Base-by-base conservation (phyloP, 2,329 filamentous ascomycete species). In the Fusarium abutilonis region DNA sequence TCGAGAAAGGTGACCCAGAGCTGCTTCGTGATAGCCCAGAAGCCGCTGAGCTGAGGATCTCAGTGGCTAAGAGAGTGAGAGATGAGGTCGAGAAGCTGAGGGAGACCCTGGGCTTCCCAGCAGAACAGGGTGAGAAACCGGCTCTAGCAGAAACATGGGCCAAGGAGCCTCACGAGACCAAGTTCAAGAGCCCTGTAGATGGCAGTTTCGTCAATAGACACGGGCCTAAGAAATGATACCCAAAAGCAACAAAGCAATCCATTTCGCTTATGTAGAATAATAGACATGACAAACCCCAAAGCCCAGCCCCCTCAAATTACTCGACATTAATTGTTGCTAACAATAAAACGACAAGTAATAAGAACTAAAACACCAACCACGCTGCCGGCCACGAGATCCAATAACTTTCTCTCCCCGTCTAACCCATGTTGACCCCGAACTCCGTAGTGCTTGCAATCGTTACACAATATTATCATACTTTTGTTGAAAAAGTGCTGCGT, bases 111-210 rank as follows among this genome's bases (percentile, higher is more conserved):
- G 93, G 93, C 1, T 86, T 90, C 60, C 85, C 90, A 1, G 66
- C 67, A n/a, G 92, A 96, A 57, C 89, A 96, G 66, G 91, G 96
- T 67, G 88, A 90, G 0, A 88, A 90, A 66, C 84, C 88, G 43
- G 89, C 87, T 9, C 77, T 93, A 26, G 92, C 90, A 0, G 91
- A 94, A 75, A 97, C 93, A 2, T 98, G 92, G 89, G 80, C 84
- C 3, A 77, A 78, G 44, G 83, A 85, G 58, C 80, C 79, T 14
- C 74, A 74, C 31, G 74, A 77, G 40, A 79, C 79, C 51, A 79
- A 75, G 52, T 85, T 82, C 67, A 81, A 77, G 73, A 86, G 83
- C 58, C 76, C 78, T 4, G 82, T 86, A 7, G 83, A 86, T 51
- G 81, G 80, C 34, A 83, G 83, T 64, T 70, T 82, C 50, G 78